These are phyloP conservation scores for Globisporangium radiosum DNA, from an alignment of 352 stramenopile species.

Conservation along the genomic window DNA sequence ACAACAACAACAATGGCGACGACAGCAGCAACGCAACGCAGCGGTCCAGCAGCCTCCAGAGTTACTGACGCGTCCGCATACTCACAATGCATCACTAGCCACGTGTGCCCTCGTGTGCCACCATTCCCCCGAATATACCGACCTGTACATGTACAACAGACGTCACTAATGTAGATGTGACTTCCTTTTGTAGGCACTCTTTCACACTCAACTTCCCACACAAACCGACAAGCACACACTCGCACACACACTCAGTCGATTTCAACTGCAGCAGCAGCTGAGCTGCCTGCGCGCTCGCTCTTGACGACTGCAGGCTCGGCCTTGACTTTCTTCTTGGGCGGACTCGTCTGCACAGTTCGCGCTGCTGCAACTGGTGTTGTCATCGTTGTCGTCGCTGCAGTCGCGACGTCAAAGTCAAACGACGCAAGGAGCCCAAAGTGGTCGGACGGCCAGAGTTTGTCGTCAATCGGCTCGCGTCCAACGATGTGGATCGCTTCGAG, in stretches of 20 bases:
- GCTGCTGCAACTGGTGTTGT: no score
- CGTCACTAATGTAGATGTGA: no score
- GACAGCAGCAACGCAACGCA: constrained; percentile 11
- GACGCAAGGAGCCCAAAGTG: constrained; percentile 63
- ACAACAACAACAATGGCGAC: constrained; percentile 24
- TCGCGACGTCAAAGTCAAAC: constrained; percentile 27
- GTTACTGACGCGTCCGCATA: background rate
- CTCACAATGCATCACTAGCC: background rate
- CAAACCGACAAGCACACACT: background rate
- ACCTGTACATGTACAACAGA: no score
- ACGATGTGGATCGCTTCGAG: constrained; percentile 52
- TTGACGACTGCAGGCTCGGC: background rate
- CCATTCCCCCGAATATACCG: no score
- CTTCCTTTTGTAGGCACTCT: background rate
- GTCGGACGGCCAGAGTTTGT: constrained; percentile 67
- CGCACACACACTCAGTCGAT: constrained; percentile 8
- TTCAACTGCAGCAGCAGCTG: constrained; percentile 8
- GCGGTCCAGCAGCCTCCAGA: no score
- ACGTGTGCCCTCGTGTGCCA: background rate
- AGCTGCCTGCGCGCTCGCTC: background rate
- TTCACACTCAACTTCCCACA: background rate
- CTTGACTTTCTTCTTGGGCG: constrained; percentile 5
- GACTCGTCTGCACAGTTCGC: background rate
- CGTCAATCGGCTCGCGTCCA: constrained; percentile 54
- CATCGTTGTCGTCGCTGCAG: constrained; percentile 4